Conservation (phyloP, 2,329 filamentous ascomycete genomes). For the Cryphonectria carpinicola region DNA sequence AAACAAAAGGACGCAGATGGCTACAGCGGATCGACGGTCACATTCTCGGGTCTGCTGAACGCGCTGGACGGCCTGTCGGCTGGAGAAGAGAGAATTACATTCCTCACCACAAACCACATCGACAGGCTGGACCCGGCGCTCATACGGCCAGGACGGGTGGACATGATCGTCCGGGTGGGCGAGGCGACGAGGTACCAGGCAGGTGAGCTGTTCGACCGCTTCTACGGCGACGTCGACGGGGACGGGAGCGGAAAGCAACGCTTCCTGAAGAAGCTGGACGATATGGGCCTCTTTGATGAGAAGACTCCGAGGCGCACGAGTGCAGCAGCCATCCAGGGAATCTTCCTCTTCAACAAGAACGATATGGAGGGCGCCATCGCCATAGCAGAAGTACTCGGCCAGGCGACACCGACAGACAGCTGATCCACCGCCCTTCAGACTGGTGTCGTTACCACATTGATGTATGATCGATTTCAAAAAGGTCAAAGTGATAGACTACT, state of each 20-base stretch:
- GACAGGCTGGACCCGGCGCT: constrained; percentile 87
- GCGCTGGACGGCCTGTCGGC: constrained; percentile 91
- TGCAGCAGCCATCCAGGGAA: constrained; percentile 87
- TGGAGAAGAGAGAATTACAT: constrained; percentile 90
- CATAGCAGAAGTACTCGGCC: constrained; percentile 68
- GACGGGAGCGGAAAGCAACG: constrained; percentile 63
- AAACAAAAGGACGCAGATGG: constrained; percentile 78
- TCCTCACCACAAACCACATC: constrained; percentile 93
- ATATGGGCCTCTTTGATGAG: constrained; percentile 71
- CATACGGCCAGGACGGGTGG: constrained; percentile 87
- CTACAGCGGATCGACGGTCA: constrained; percentile 85
- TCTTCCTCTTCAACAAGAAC: constrained; percentile 95
- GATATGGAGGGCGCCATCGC: constrained; percentile 84
- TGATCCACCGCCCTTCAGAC: constrained; percentile 10
- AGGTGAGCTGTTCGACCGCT: constrained; percentile 86
- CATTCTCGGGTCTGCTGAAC: constrained; percentile 88
- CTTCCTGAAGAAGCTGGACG: constrained; percentile 73
- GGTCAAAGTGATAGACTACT: not conserved
- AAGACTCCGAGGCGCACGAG: constrained; percentile 65
- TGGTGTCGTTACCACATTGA: not conserved
- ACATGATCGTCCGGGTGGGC: constrained; percentile 89
- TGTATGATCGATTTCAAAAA: not conserved
- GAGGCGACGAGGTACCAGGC: constrained; percentile 88
- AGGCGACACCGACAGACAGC: constrained; percentile 24
- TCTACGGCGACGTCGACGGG: constrained; percentile 82